Conservation (phyloP, 2,329 filamentous ascomycete genomes). For the Cordyceps fumosorosea region DNA sequence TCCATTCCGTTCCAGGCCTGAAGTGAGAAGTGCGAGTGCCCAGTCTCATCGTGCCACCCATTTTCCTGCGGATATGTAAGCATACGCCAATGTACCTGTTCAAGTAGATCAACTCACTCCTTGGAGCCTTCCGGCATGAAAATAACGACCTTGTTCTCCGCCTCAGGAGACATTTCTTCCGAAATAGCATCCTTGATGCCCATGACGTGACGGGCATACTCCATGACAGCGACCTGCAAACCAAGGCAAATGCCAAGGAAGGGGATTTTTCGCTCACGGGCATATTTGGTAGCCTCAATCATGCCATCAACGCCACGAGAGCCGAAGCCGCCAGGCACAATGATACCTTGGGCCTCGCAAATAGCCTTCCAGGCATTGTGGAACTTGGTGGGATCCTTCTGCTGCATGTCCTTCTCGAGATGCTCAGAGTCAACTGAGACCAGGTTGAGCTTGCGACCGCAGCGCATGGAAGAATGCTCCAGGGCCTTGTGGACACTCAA, state of each 20-base stretch:
- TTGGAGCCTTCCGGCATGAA: slow-evolving; percentile 76
- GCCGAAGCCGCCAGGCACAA: slow-evolving; percentile 68
- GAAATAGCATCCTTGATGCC: slow-evolving; percentile 50
- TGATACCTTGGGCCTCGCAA: slow-evolving; percentile 60
- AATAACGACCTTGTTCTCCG: slow-evolving; percentile 67
- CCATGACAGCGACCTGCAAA: slow-evolving; percentile 89
- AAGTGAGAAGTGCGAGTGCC: slow-evolving; percentile 70
- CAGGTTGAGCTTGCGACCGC: slow-evolving; percentile 70
- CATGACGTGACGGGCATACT: slow-evolving; percentile 73
- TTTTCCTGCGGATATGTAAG: slow-evolving; percentile 27
- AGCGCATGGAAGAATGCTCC: slow-evolving; percentile 87
- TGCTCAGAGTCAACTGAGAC: slow-evolving; percentile 80
- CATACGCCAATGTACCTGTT: neutral
- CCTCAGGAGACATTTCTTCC: slow-evolving; percentile 48
- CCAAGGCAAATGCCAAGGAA: slow-evolving; percentile 88
- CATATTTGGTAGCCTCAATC: slow-evolving; percentile 81
- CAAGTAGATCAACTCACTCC: slow-evolving; percentile 25
- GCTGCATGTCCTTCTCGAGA: slow-evolving; percentile 61
- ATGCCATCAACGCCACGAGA: slow-evolving; percentile 80
- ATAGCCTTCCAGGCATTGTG: slow-evolving; percentile 82
- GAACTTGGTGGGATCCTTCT: slow-evolving; percentile 62
- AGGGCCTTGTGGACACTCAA: slow-evolving; percentile 78
- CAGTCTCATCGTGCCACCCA: slow-evolving; percentile 84
- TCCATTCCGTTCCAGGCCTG: slow-evolving; percentile 71
- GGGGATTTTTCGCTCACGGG: slow-evolving; percentile 70